These are phyloP conservation scores for Kwoniella bestiolae DNA, from an alignment of 768 basidiomycete genomes.

Conservation along the genomic window DNA sequence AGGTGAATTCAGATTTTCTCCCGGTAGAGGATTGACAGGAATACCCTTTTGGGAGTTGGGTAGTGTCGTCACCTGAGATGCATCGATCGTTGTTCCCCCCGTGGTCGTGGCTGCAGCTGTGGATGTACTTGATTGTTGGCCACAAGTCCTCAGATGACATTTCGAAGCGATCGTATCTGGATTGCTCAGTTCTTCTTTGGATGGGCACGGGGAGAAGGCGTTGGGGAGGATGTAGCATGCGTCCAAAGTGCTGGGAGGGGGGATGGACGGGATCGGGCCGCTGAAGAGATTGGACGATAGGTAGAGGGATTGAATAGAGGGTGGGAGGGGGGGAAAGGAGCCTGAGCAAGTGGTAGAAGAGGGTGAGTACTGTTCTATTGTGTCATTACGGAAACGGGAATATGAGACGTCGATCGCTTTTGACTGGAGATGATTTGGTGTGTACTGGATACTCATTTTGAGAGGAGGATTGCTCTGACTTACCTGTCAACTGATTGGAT, in stretches of 20 bases:
- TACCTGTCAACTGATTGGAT: constrained; percentile 25
- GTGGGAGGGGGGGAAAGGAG: constrained; percentile 2
- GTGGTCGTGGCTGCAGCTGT: not conserved
- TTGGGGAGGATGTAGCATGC: constrained; percentile 29
- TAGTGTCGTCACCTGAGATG: constrained; percentile 3
- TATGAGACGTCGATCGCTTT: not conserved
- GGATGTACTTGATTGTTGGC: not conserved
- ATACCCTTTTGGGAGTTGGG: constrained; percentile 16
- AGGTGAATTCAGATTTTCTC: constrained; percentile 15
- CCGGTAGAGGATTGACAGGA: constrained; percentile 27
- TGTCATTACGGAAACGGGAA: too few species aligned
- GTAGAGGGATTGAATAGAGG: constrained; percentile 10
- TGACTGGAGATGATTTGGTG: not conserved
- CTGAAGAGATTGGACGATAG: constrained; percentile 27
- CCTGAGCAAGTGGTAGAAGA: constrained; percentile 2
- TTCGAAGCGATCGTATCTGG: constrained; percentile 10
- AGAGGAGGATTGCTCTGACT: not conserved
- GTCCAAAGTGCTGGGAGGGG: constrained; percentile 9
- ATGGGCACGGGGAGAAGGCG: constrained; percentile 21
- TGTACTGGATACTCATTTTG: not conserved
- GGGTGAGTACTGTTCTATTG: not conserved
- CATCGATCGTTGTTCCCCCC: constrained; percentile 5
- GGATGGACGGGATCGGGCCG: constrained; percentile 20
- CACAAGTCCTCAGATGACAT: constrained; percentile 26
- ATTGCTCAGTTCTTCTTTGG: constrained; percentile 14